Conservation (phyloP, 352 stramenopile species). For the Phytophthora cactorum region DNA sequence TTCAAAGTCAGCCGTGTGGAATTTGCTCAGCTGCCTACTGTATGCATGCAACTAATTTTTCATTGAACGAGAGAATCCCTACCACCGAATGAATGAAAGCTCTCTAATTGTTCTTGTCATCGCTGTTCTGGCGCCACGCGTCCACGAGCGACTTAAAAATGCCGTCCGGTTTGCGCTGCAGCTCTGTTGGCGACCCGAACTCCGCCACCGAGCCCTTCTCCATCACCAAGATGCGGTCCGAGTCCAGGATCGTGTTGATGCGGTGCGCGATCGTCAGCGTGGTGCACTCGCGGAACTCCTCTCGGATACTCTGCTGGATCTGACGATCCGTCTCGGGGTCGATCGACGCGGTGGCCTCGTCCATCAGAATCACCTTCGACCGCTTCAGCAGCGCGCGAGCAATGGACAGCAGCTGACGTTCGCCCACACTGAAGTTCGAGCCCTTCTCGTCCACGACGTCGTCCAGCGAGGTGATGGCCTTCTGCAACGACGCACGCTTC, state of each 20-base stretch:
- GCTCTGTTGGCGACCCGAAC: conserved; percentile 33
- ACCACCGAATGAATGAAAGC: conserved; percentile 9
- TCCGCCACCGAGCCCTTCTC: conserved; percentile 58
- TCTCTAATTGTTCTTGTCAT: conserved; percentile 22
- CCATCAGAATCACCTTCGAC: conserved; percentile 90
- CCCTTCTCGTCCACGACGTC: conserved; percentile 91
- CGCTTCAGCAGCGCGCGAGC: conserved; percentile 92
- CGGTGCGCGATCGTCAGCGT: conserved; percentile 95
- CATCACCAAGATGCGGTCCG: conserved; percentile 91
- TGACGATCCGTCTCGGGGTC: conserved; percentile 76
- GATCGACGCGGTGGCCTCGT: conserved; percentile 95
- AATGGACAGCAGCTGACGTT: conserved; percentile 96
- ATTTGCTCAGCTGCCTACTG: too few relatives aligned
- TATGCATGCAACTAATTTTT: conserved; percentile 1
- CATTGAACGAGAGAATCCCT: not conserved
- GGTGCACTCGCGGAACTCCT: conserved; percentile 92
- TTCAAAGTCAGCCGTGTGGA: too few relatives aligned
- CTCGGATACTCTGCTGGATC: conserved; percentile 81
- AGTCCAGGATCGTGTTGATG: conserved; percentile 94
- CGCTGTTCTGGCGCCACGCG: conserved; percentile 61
- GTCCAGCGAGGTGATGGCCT: conserved; percentile 91
- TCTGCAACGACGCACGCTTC: conserved; percentile 18
- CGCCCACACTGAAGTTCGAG: conserved; percentile 95
- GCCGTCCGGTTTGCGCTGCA: conserved; percentile 40
- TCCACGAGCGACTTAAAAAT: conserved; percentile 44